Percentiles rank a stretch among this genome's conserved stretches.
These are phyloP conservation scores for Rhodotorula diobovata DNA, from an alignment of 768 basidiomycete genomes.

Conservation along the genomic window DNA sequence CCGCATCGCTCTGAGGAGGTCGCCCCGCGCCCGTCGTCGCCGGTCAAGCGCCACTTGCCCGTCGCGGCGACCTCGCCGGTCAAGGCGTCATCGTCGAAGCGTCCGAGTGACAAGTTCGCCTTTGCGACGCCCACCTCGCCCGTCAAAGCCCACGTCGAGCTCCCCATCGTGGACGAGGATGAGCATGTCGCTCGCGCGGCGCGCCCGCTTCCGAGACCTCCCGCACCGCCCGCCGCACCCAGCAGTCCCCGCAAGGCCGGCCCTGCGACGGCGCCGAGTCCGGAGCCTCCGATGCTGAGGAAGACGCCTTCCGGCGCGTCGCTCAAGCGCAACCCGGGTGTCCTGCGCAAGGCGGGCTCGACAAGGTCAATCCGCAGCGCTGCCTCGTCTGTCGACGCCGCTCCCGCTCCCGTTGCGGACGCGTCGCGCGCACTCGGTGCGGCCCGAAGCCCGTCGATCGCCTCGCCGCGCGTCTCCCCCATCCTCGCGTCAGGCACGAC, in stretches of 20 bases:
- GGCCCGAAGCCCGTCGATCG: slow-evolving; percentile 9
- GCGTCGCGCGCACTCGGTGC: not conserved
- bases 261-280: not conserved
- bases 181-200: not conserved
- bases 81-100: slow-evolving; percentile 15
- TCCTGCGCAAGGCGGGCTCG: slow-evolving; percentile 18
- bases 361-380: slow-evolving; percentile 16
- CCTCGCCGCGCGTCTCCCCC: slow-evolving; percentile 14
- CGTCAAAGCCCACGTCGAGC: slow-evolving; percentile 28
- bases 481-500: slow-evolving; percentile 7
- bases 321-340: slow-evolving; percentile 17
- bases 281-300: not conserved
- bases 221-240: not conserved
- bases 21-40: not conserved
- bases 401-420: not conserved
- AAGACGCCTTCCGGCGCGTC: slow-evolving; percentile 25
- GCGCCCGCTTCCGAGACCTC: slow-evolving; percentile 25
- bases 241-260: not conserved
- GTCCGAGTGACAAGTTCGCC: slow-evolving; percentile 28
- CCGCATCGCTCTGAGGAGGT: not conserved
- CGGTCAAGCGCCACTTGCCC: not conserved
- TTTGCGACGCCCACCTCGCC: slow-evolving; percentile 37
- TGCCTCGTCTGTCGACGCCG: slow-evolving; percentile 2
- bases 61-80: slow-evolving; percentile 7
- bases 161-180: not conserved